Conservation (phyloP, 371 early-diverging fungal genomes). For the Saksenaea vasiformis region DNA sequence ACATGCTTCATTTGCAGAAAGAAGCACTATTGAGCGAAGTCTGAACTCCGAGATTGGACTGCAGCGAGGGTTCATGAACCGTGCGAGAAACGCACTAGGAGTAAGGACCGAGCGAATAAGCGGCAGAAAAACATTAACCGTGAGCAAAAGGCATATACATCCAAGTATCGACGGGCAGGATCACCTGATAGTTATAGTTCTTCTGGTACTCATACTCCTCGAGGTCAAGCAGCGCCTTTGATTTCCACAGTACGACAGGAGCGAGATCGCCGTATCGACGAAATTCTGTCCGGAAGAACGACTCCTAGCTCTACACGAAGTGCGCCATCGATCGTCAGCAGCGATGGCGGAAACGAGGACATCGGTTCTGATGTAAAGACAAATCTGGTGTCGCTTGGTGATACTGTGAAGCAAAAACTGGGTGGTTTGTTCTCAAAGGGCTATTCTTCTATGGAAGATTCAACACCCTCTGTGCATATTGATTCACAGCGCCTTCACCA, state of each 20-base stretch:
- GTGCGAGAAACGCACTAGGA: constrained; percentile 19
- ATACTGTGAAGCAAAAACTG: constrained; percentile 29
- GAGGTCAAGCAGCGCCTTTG: neutral
- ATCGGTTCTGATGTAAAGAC: constrained; percentile 7
- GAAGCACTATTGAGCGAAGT: constrained; percentile 28
- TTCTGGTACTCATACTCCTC: constrained; percentile 2
- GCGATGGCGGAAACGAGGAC: neutral
- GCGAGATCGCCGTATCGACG: constrained; percentile 42
- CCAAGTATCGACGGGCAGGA: constrained; percentile 31
- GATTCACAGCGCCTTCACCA: constrained; percentile 8
- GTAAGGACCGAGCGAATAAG: neutral
- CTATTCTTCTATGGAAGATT: constrained; percentile 2
- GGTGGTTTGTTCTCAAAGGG: constrained; percentile 27
- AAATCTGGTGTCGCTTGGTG: constrained; percentile 27
- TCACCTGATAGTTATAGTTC: constrained; percentile 10
- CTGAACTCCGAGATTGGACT: constrained; percentile 23
- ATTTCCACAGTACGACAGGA: constrained; percentile 26
- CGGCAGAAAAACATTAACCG: neutral
- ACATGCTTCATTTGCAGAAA: constrained; percentile 20
- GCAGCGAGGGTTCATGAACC: constrained; percentile 24
- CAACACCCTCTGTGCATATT: neutral
- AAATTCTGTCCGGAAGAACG: constrained; percentile 33
- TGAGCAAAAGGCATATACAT: constrained; percentile 19
- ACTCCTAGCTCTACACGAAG: constrained; percentile 9
- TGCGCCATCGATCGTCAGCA: constrained; percentile 2